phyloP scores from a whole-genome alignment of 257 asterid genomes.

The Marsdenia floribunda region DNA sequence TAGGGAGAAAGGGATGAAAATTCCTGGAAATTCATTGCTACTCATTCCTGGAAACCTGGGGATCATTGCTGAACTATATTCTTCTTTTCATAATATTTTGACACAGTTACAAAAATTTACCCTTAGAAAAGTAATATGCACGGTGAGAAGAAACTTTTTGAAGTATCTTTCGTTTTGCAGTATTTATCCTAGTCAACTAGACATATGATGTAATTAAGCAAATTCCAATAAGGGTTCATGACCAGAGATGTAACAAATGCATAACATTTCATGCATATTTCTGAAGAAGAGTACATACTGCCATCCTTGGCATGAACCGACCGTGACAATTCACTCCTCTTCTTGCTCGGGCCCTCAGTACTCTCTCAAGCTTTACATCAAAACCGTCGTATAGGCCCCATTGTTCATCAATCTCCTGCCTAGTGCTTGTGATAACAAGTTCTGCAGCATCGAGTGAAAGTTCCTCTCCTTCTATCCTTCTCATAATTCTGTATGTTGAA shows the following conservation, averaged over 20 bases:
- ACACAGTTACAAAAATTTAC: not conserved
- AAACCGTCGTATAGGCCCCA: slow-evolving; percentile 91
- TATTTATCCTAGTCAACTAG: not conserved
- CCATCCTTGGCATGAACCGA: slow-evolving; percentile 89
- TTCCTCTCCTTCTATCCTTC: slow-evolving; percentile 87
- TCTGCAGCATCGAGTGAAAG: slow-evolving; percentile 77
- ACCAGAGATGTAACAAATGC: not conserved
- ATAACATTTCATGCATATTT: not conserved
- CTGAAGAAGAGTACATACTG: slow-evolving; percentile 33
- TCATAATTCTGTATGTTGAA: slow-evolving; percentile 71
- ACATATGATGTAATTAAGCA: not conserved
- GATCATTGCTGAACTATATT: not conserved
- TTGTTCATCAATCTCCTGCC: slow-evolving; percentile 84
- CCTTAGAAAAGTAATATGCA: not conserved
- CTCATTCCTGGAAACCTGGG: not conserved
- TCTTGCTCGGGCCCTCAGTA: slow-evolving; percentile 70
- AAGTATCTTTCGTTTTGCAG: not conserved
- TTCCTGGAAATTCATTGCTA: too few species aligned
- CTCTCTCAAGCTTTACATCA: slow-evolving; percentile 70
- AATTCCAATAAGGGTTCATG: not conserved
- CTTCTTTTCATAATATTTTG: not conserved
- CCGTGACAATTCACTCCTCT: slow-evolving; percentile 81
- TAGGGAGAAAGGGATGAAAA: not conserved
- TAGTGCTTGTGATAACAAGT: slow-evolving; percentile 75
- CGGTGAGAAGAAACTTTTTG: not conserved